These are phyloP conservation scores for Plasmodium falciparum DNA, from an alignment of 169 alveolate genomes.

Conservation along the genomic window DNA sequence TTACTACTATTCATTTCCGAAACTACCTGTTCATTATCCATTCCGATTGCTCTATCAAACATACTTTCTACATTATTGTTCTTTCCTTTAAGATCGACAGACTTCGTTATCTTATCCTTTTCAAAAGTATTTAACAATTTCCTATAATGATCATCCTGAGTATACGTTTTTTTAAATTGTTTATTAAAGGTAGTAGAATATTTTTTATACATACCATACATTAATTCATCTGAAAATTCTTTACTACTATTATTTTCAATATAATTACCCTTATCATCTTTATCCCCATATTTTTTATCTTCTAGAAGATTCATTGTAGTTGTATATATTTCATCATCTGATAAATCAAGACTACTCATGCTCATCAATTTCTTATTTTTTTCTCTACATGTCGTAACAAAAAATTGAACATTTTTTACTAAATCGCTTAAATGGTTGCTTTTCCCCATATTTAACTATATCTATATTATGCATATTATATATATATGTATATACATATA, in stretches of 20 bases:
- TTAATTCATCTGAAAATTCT: conserved; percentile 22
- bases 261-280: conserved; percentile 23
- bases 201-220: conserved; percentile 21
- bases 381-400: conserved; percentile 66
- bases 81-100: background rate
- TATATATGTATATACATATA: background rate
- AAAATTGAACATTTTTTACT: conserved; percentile 65
- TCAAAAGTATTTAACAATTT: no score
- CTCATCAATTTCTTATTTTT: conserved; percentile 52
- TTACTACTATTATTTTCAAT: conserved; percentile 18
- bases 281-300: conserved; percentile 24
- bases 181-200: conserved; percentile 22
- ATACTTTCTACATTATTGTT: background rate
- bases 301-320: conserved; percentile 22
- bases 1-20: background rate
- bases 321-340: conserved; percentile 10
- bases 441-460: conserved; percentile 27
- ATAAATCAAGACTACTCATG: conserved; percentile 45
- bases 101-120: conserved; percentile 15
- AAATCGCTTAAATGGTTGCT: conserved; percentile 33
- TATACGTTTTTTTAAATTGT: conserved; percentile 25
- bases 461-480: background rate
- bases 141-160: conserved; percentile 33
- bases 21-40: background rate
- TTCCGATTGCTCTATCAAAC: background rate